Conservation (phyloP, 1,284 basidiomycete species). For the Meira nashicola region DNA sequence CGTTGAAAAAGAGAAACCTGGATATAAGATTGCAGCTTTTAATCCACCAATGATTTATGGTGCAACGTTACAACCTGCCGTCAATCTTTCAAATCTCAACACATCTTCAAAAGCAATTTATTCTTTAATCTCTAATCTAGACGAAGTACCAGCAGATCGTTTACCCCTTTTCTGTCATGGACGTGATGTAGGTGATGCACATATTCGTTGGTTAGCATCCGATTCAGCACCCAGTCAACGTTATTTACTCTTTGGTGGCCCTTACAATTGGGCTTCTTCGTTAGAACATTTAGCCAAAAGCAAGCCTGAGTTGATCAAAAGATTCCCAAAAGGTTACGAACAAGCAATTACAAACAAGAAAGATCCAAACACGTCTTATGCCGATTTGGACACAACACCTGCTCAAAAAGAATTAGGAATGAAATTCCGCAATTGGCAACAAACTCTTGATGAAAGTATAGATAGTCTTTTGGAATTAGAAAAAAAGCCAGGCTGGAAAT, state of each 20-base stretch:
- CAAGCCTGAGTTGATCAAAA: constrained; percentile 25
- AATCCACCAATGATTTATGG: constrained; percentile 48
- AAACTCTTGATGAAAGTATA: constrained; percentile 36
- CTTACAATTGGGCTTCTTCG: constrained; percentile 37
- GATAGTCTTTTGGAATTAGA: constrained; percentile 36
- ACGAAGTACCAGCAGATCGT: constrained; percentile 43
- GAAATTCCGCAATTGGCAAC: constrained; percentile 34
- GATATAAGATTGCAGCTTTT: constrained; percentile 29
- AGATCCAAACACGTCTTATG: constrained; percentile 11
- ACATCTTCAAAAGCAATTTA: constrained; percentile 41
- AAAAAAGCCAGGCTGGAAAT: constrained; percentile 27
- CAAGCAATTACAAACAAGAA: constrained; percentile 16
- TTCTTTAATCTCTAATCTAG: constrained; percentile 29
- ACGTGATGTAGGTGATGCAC: constrained; percentile 42
- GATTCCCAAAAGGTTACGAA: constrained; percentile 43
- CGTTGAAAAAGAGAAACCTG: constrained; percentile 28
- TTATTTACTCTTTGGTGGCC: constrained; percentile 35
- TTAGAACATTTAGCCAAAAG: constrained; percentile 27
- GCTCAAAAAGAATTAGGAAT: constrained; percentile 27
- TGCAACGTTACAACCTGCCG: constrained; percentile 31
- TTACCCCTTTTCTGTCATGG: constrained; percentile 52
- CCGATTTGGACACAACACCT: constrained; percentile 28
- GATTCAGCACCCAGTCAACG: constrained; percentile 28
- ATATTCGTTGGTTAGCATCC: constrained; percentile 27
- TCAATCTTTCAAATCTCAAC: constrained; percentile 34